Conservation (phyloP, 495 filamentous ascomycete species). For the Cercophora samala region DNA sequence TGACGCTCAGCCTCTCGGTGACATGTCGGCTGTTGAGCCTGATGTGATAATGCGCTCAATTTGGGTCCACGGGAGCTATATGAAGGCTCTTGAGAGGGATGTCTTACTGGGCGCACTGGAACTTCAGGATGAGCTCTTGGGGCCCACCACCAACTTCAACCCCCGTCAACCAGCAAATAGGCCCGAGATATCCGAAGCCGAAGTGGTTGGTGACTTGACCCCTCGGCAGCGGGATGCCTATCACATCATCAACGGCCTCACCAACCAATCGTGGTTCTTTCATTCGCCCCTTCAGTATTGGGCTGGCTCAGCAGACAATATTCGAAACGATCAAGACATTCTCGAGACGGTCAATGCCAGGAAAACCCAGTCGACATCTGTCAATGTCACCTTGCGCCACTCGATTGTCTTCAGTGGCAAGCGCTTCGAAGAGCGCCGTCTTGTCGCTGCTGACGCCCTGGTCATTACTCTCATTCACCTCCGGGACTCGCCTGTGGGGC, state of each 20-base stretch:
- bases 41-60: constrained; percentile 58
- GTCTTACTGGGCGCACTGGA: constrained; percentile 59
- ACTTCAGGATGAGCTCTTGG: constrained; percentile 60
- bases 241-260: constrained; percentile 51
- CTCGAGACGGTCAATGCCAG: constrained; percentile 61
- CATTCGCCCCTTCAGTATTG: constrained; percentile 75
- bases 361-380: constrained; percentile 51
- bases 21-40: constrained; percentile 35
- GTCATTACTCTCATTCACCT: constrained; percentile 69
- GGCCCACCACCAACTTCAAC: constrained; percentile 50
- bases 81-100: constrained; percentile 61
- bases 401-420: constrained; percentile 75
- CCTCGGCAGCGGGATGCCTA: constrained; percentile 44
- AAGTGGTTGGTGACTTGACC: constrained; percentile 31
- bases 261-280: constrained; percentile 57
- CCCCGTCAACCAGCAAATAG: constrained; percentile 35
- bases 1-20: constrained; percentile 57
- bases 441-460: constrained; percentile 66
- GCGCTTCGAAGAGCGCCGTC: constrained; percentile 56
- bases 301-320: constrained; percentile 56
- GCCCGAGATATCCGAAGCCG: constrained; percentile 11
- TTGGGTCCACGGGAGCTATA: constrained; percentile 63
- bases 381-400: constrained; percentile 67
- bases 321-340: constrained; percentile 56
- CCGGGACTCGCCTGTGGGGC: constrained; percentile 54